A percentile compares a stretch with the other conserved stretches of the same genome.
Conservation (phyloP, 2,329 filamentous ascomycete genomes). For the Hypoxylon sp. region DNA sequence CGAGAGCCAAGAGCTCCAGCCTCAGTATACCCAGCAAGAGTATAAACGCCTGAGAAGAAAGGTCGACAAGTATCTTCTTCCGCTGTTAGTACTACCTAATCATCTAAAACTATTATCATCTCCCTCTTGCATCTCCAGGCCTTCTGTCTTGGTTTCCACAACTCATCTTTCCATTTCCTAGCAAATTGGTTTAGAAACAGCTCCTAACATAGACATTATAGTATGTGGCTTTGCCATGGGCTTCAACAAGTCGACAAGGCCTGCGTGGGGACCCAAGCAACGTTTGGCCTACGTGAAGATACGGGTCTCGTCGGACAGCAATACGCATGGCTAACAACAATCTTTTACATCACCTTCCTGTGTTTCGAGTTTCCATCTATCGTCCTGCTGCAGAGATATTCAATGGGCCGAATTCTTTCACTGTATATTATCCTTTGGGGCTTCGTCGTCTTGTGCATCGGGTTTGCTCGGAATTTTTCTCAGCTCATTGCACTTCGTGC, state of each 20-base stretch:
- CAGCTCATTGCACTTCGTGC: conserved; percentile 56
- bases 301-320: conserved; percentile 53
- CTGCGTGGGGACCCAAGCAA: conserved; percentile 57
- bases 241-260: conserved; percentile 65
- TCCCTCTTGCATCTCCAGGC: not conserved
- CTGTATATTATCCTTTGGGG: conserved; percentile 54
- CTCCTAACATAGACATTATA: conserved; percentile 5
- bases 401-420: conserved; percentile 52
- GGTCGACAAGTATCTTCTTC: conserved; percentile 61
- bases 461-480: conserved; percentile 56
- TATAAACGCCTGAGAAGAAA: conserved; percentile 58
- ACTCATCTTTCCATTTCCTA: not conserved
- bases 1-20: conserved; percentile 8
- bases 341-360: conserved; percentile 54
- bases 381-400: conserved; percentile 52
- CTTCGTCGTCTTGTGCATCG: conserved; percentile 56
- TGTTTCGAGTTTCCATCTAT: conserved; percentile 53
- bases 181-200: not conserved
- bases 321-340: conserved; percentile 54
- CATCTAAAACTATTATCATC: not conserved
- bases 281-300: conserved; percentile 55
- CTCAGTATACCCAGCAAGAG: conserved; percentile 56
- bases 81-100: conserved; percentile 48
- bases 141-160: not conserved
- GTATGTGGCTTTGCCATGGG: conserved; percentile 64